Conservation (phyloP, 176 grass and related monocot species). For the Triticum urartu region DNA sequence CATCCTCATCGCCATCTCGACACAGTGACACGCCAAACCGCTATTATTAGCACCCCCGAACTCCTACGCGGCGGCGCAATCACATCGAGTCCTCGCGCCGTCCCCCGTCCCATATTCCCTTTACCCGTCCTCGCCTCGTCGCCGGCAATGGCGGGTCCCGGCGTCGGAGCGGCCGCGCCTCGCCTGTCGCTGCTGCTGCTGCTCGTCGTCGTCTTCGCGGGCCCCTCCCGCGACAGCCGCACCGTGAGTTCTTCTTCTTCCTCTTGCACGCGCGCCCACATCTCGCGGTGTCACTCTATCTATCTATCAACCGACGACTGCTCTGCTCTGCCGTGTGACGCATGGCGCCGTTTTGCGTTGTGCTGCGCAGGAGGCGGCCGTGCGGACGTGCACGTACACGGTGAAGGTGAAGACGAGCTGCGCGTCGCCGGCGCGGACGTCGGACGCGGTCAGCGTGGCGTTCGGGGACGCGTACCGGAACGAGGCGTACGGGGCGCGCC, state of each 20-base stretch:
- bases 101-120: no score
- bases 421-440: constrained; percentile 52
- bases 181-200: not conserved
- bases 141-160: not conserved
- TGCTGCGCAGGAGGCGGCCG: not conserved
- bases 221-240: not conserved
- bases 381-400: constrained; percentile 52
- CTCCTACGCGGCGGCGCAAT: not conserved
- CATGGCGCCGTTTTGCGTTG: not conserved
- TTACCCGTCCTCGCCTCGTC: not conserved
- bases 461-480: constrained; percentile 82
- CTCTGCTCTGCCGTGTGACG: not conserved
- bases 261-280: not conserved
- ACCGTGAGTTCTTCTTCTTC: not conserved
- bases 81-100: not conserved
- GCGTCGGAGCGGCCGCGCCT: not conserved
- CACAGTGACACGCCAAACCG: not conserved
- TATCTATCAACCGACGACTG: not conserved
- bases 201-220: not conserved
- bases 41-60: not conserved
- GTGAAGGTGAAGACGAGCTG: constrained; percentile 83
- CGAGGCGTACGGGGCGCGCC: constrained; percentile 63
- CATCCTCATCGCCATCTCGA: not conserved
- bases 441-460: constrained; percentile 60
- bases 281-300: not conserved